phyloP scores from a whole-genome alignment of 2,329 filamentous ascomycete species.

The Elsinoe arachidis region DNA sequence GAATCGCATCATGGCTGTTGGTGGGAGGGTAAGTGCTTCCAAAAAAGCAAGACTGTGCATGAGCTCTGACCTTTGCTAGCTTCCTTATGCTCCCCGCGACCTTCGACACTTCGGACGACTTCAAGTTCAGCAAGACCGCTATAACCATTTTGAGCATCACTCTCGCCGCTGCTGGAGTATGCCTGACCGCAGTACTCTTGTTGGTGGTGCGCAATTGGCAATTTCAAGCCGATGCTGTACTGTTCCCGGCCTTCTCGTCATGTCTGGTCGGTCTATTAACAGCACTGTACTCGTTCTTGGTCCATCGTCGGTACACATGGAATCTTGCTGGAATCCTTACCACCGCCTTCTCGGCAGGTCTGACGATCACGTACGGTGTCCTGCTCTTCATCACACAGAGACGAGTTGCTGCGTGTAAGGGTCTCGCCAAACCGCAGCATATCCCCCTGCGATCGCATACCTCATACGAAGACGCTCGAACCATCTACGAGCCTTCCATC shows the following conservation, averaged over 20 bases:
- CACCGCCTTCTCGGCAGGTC: constrained; percentile 32
- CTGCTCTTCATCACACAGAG: constrained; percentile 37
- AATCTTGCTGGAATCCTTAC: constrained; percentile 36
- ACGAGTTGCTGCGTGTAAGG: constrained; percentile 28
- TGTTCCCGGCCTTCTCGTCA: constrained; percentile 36
- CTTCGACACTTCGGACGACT: constrained; percentile 33
- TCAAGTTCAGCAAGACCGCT: constrained; percentile 33
- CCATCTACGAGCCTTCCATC: not conserved
- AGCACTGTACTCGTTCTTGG: constrained; percentile 40
- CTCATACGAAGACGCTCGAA: constrained; percentile 13
- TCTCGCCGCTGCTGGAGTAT: constrained; percentile 40
- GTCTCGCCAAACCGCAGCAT: constrained; percentile 15
- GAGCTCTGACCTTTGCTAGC: constrained; percentile 23
- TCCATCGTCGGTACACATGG: constrained; percentile 35
- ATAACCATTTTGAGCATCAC: constrained; percentile 40
- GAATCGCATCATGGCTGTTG: constrained; percentile 39
- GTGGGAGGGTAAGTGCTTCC: constrained; percentile 36
- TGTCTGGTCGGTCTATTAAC: constrained; percentile 41
- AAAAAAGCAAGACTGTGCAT: constrained; percentile 9
- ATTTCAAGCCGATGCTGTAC: constrained; percentile 42
- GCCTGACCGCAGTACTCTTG: constrained; percentile 39
- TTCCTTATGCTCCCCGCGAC: constrained; percentile 42
- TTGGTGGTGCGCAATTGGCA: constrained; percentile 38
- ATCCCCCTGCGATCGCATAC: constrained; percentile 15
- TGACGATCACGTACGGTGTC: constrained; percentile 34